Percentiles rank a stretch among this genome's conserved stretches.
Conservation (phyloP, 83 land plant genomes). For the Thuja plicata region DNA sequence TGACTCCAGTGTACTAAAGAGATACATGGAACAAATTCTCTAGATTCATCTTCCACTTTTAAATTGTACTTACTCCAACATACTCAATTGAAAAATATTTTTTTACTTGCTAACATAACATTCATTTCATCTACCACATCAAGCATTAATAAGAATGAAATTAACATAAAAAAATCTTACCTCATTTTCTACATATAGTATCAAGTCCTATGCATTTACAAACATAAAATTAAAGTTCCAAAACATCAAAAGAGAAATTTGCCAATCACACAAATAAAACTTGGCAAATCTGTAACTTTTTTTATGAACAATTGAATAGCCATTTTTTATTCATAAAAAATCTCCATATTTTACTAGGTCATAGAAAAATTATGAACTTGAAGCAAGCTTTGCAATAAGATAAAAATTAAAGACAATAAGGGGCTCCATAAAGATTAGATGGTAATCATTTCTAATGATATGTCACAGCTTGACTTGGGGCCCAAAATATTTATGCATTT, state of each 20-base stretch:
- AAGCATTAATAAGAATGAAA: not conserved
- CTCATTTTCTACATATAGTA: not conserved
- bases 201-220: not conserved
- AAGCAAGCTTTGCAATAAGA: not conserved
- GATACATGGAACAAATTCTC: slow-evolving; percentile 50
- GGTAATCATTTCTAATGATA: not conserved
- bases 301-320: not conserved
- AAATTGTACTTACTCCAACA: slow-evolving; percentile 59
- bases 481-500: not conserved
- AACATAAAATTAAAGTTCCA: not conserved
- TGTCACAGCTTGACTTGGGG: not conserved
- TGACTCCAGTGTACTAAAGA: slow-evolving; percentile 58
- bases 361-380: not conserved
- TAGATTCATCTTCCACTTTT: slow-evolving; percentile 58
- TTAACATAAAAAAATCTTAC: not conserved
- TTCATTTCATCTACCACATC: slow-evolving; percentile 74
- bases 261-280: not conserved
- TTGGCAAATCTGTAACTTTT: not conserved
- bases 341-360: not conserved
- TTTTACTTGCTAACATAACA: slow-evolving; percentile 59
- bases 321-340: not conserved
- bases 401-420: not conserved
- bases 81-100: slow-evolving; percentile 54
- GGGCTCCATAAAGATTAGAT: not conserved
- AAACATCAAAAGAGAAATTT: not conserved